phyloP scores from a whole-genome alignment of 1,139 yeast species.

The Pichia sp. region DNA sequence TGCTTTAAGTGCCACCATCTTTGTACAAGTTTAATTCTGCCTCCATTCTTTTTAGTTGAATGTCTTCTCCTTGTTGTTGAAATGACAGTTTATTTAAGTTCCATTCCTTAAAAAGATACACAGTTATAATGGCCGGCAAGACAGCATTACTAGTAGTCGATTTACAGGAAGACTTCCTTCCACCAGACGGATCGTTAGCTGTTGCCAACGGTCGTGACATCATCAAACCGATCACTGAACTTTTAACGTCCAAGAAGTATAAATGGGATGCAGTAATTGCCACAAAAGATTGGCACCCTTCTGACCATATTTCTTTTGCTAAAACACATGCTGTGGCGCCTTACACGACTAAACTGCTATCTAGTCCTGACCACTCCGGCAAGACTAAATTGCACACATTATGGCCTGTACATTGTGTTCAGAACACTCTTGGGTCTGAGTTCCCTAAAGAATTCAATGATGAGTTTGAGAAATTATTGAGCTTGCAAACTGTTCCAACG shows the following conservation, averaged over 20 bases:
- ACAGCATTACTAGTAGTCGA: slow-evolving; percentile 71
- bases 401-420: slow-evolving; percentile 94
- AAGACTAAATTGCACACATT: slow-evolving; percentile 43
- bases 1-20: too few relatives aligned
- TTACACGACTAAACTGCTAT: slow-evolving; percentile 45
- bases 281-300: slow-evolving; percentile 89
- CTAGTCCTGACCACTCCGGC: slow-evolving; percentile 45
- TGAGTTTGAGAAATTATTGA: slow-evolving; percentile 26
- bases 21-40: too few relatives aligned
- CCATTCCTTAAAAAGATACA: not conserved
- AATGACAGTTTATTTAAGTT: too few relatives aligned
- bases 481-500: slow-evolving; percentile 33
- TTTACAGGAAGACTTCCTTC: slow-evolving; percentile 80
- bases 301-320: slow-evolving; percentile 76
- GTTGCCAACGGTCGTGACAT: slow-evolving; percentile 62
- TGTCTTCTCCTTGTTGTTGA: too few relatives aligned
- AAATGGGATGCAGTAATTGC: slow-evolving; percentile 65
- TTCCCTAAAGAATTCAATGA: slow-evolving; percentile 47
- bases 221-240: slow-evolving; percentile 45
- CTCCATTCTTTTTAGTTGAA: too few relatives aligned
- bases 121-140: slow-evolving; percentile 13
- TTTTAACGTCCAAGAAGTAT: slow-evolving; percentile 36
- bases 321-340: slow-evolving; percentile 47
- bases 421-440: slow-evolving; percentile 60
- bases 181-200: slow-evolving; percentile 72